Percentiles rank a stretch among this genome's conserved stretches.
Evolutionary conservation across 2,329 filamentous ascomycete genomes (phyloP).

Genomic region (Geoglossum cookeanum): DNA sequence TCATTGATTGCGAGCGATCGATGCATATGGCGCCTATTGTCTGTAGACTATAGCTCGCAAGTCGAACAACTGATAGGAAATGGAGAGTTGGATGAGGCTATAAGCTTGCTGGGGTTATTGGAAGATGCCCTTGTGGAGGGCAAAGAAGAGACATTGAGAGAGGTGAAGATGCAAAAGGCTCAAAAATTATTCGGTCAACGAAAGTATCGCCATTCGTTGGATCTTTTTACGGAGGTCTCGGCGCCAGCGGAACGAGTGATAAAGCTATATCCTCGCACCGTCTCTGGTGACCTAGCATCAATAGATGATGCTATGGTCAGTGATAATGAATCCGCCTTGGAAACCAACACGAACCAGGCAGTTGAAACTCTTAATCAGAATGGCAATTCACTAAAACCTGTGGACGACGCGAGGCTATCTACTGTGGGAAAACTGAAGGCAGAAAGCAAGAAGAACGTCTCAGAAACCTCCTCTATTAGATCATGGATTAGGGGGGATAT

Average conservation of each 20-base stretch:
- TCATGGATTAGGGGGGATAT: conserved; percentile 33
- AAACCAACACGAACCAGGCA: conserved; percentile 17
- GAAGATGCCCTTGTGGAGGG: conserved; percentile 78
- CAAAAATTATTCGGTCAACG: conserved; percentile 64
- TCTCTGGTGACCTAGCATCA: conserved; percentile 59
- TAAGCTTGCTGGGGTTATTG: conserved; percentile 73
- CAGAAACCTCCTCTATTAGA: conserved; percentile 37
- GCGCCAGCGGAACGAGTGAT: conserved; percentile 82
- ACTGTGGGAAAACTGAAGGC: neutral
- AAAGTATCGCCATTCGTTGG: conserved; percentile 70
- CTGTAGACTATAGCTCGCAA: conserved; percentile 78
- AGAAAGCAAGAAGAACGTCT: conserved; percentile 20
- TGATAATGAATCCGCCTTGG: conserved; percentile 21
- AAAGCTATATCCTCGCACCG: conserved; percentile 60
- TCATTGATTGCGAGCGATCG: conserved; percentile 87
- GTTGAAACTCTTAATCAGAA: neutral
- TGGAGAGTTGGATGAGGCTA: conserved; percentile 69
- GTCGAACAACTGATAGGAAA: conserved; percentile 61
- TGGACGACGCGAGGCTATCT: neutral
- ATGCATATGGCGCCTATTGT: conserved; percentile 88
- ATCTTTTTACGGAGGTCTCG: conserved; percentile 77
- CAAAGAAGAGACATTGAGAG: conserved; percentile 61
- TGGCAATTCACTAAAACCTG: neutral
- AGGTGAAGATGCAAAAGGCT: conserved; percentile 83
- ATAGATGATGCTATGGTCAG: conserved; percentile 15